phyloP scores from a whole-genome alignment of 495 filamentous ascomycete genomes.

The Penicillium subrubescens region DNA sequence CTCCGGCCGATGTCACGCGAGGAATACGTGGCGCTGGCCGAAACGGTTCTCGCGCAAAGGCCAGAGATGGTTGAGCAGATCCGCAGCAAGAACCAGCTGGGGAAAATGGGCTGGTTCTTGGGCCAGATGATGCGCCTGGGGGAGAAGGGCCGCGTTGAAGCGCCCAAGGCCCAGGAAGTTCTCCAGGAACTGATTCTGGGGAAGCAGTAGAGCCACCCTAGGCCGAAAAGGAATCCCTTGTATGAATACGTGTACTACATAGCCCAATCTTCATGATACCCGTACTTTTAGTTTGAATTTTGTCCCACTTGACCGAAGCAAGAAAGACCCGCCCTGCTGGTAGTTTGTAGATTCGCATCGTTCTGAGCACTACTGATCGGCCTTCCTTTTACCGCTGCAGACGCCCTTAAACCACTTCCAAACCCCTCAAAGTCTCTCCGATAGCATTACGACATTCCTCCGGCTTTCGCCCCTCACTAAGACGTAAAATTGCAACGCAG shows the following conservation, averaged over 20 bases:
- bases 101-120: constrained; percentile 85
- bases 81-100: constrained; percentile 61
- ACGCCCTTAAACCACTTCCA: background rate
- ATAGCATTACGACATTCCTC: constrained; percentile 18
- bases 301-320: background rate
- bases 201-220: constrained; percentile 9
- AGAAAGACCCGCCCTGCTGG: background rate
- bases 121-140: constrained; percentile 86
- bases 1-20: constrained; percentile 58
- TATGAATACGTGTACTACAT: constrained; percentile 19
- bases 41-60: constrained; percentile 49
- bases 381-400: constrained; percentile 3
- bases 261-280: constrained; percentile 21
- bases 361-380: background rate
- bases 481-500: constrained; percentile 16
- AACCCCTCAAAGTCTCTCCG: constrained; percentile 5
- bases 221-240: background rate
- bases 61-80: constrained; percentile 69
- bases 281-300: background rate
- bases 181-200: constrained; percentile 58
- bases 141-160: constrained; percentile 75
- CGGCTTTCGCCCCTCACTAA: constrained; percentile 13
- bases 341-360: background rate
- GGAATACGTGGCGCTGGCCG: constrained; percentile 49
- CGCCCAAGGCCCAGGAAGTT: constrained; percentile 67